A percentile compares a stretch with the other conserved stretches of the same genome.
Evolutionary conservation across 2,329 filamentous ascomycete genomes (phyloP).

Genomic region (Aureobasidium namibiae): DNA sequence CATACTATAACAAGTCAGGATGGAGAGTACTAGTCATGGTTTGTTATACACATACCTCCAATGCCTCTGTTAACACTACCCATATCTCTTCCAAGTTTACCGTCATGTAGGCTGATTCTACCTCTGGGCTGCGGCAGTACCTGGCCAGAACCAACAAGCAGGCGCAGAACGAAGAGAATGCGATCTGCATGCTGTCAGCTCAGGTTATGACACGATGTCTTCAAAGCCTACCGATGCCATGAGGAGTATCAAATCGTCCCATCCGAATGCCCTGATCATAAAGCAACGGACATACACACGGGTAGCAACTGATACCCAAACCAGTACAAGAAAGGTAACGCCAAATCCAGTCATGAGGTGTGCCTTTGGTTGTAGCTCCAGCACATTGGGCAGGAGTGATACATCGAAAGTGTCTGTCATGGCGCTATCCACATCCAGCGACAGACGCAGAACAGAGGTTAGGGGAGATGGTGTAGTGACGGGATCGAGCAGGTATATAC

Average conservation of each 20-base stretch:
- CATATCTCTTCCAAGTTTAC: not conserved
- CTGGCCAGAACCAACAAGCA: not conserved
- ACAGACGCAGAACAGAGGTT: not conserved
- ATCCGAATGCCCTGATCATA: slow-evolving; percentile 13
- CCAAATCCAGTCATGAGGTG: not conserved
- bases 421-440: not conserved
- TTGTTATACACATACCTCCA: not conserved
- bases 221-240: not conserved
- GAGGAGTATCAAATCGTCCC: slow-evolving; percentile 13
- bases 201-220: not conserved
- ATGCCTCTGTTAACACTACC: not conserved
- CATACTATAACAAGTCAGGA: not conserved
- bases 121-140: not conserved
- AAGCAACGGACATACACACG: slow-evolving; percentile 13
- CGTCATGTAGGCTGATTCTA: not conserved
- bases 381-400: not conserved
- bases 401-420: not conserved
- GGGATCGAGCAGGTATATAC: not conserved
- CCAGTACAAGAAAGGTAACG: slow-evolving; percentile 8
- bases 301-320: slow-evolving; percentile 3
- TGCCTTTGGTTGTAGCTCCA: not conserved
- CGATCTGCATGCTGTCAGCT: not conserved
- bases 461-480: not conserved
- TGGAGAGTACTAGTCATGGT: not conserved
- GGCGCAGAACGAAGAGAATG: not conserved